A percentile compares a stretch with the other conserved stretches of the same genome.
These are phyloP conservation scores for Annulohypoxylon nitens DNA, from an alignment of 495 filamentous ascomycete genomes.

Conservation along the genomic window DNA sequence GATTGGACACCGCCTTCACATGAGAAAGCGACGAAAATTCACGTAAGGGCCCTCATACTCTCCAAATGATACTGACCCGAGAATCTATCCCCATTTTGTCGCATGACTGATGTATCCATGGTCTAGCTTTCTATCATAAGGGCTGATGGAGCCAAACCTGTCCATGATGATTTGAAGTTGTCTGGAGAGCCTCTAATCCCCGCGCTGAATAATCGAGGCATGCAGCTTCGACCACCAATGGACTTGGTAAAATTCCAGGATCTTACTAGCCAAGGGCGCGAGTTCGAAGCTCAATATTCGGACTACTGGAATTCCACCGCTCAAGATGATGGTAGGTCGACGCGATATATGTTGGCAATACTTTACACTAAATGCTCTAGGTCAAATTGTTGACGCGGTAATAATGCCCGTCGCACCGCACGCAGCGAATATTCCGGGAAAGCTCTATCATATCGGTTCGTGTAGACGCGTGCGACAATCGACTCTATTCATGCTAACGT, in stretches of 20 bases:
- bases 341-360: not conserved
- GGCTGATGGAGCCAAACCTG: slow-evolving; percentile 57
- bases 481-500: not conserved
- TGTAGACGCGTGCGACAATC: not conserved
- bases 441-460: slow-evolving; percentile 45
- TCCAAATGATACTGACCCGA: not conserved
- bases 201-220: slow-evolving; percentile 28
- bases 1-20: slow-evolving; percentile 61
- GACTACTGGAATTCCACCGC: slow-evolving; percentile 57
- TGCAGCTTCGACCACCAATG: slow-evolving; percentile 34
- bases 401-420: slow-evolving; percentile 70
- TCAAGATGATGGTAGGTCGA: slow-evolving; percentile 39
- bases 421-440: slow-evolving; percentile 59
- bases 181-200: slow-evolving; percentile 63
- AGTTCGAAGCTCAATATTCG: slow-evolving; percentile 51
- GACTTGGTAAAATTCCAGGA: slow-evolving; percentile 34
- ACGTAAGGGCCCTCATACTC: slow-evolving; percentile 34
- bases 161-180: slow-evolving; percentile 55
- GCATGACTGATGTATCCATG: not conserved
- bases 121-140: slow-evolving; percentile 49
- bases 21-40: slow-evolving; percentile 51
- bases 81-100: not conserved
- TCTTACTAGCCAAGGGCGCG: slow-evolving; percentile 38
- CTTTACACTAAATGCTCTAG: slow-evolving; percentile 17
- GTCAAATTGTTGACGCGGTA: slow-evolving; percentile 62